Evolutionary conservation across 129 eudicot species (phyloP).

Genomic region (Lactuca sativa): DNA sequence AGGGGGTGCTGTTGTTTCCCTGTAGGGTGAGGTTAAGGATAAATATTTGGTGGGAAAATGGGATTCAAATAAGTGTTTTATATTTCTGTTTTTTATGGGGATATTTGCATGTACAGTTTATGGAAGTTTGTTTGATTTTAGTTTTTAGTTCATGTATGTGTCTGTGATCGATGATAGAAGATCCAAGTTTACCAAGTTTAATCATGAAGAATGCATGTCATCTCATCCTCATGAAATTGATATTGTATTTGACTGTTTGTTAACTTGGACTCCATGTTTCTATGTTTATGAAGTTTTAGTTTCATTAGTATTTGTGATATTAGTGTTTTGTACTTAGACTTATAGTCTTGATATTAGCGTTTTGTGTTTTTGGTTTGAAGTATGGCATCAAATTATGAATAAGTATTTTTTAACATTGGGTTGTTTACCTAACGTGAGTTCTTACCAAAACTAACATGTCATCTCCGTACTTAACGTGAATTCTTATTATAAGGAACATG

Average conservation of each 20-base stretch:
- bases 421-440: background rate
- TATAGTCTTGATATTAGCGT: too few relatives aligned
- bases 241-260: too few relatives aligned
- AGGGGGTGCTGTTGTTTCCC: background rate
- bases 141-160: too few relatives aligned
- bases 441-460: background rate
- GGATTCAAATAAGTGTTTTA: conserved; percentile 2
- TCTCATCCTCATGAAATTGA: too few relatives aligned
- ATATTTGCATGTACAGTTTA: conserved; percentile 30
- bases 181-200: too few relatives aligned
- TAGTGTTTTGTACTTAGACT: too few relatives aligned
- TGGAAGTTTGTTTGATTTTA: conserved; percentile 18
- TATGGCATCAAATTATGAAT: background rate
- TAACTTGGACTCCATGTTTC: too few relatives aligned
- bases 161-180: too few relatives aligned
- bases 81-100: background rate
- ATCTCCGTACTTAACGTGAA: background rate
- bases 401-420: background rate
- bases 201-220: too few relatives aligned
- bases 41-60: conserved; percentile 4
- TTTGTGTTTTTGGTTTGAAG: too few relatives aligned
- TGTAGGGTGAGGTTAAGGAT: conserved; percentile 2
- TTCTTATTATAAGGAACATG: background rate
- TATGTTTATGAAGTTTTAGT: too few relatives aligned
- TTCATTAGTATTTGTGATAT: too few relatives aligned